Evolutionary conservation across 441 rosid genomes (phyloP), one percentile per base, ranked within the genome.

Genomic region (Euphorbia celastroides): DNA sequence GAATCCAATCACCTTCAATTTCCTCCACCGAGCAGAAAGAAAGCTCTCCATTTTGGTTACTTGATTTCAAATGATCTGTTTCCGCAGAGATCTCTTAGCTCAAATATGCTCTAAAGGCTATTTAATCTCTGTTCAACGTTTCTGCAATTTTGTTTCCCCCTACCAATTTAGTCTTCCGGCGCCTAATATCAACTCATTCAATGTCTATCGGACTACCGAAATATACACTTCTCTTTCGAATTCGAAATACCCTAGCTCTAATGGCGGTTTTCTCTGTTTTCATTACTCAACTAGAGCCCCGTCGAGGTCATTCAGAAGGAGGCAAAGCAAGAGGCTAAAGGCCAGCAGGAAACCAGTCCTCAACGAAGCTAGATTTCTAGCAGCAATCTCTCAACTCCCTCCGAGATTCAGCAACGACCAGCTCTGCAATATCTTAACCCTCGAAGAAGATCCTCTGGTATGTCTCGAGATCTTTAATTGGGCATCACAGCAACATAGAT

Each of bases 381-480:
- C 65, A 44, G 77, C 84, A 4, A 26, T 93, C 17, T 81, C 88
- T 17, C 70, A 72, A 22, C 89, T 93, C 64, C 88, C 85, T 0
- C 86, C 92, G 10, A 84, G 96, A 63, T 90, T 93, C 71, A 77
- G 80, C 8, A 81, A 83, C 57, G 96, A 90, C 71, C 93, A 88
- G 17, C 78, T 93, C 13, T 76, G 71, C 59, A 77, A 84, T 56
- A 84, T 80, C 17, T 72, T 90, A 22, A 81, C 90, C 9, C 74
- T 78, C 17, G 76, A 90, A 76, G 85, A 83, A 57, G 85, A 88
- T 62, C 91, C 97, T 31, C 32, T 88, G n/a, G 78, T 87, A 20
- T 93, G 97, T 76, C 77, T 83, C 65, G 94, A 87, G 79, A 81
- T 93, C 27, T 93, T 83, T 70, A 88, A 82, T 62, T 93, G 97